Conservation (phyloP, 2,329 filamentous ascomycete species). For the Catunica adiposa region DNA sequence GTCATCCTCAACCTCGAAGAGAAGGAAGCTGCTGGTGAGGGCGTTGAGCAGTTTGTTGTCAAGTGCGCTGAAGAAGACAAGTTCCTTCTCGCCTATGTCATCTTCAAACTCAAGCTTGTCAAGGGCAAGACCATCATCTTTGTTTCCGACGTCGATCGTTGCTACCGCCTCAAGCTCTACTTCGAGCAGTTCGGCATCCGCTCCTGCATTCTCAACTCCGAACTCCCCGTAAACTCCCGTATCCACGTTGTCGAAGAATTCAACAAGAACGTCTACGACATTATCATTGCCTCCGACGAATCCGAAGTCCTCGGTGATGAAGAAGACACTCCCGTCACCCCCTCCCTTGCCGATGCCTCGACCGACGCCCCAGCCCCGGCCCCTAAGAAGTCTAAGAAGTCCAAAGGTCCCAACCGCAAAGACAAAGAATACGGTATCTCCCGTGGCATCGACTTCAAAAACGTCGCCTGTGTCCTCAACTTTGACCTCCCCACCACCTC, state of each 20-base stretch:
- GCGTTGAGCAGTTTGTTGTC: conserved; percentile 74
- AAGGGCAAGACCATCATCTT: conserved; percentile 68
- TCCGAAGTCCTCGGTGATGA: conserved; percentile 64
- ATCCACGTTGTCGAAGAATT: conserved; percentile 95
- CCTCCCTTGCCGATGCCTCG: background rate
- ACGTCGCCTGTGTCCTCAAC: conserved; percentile 87
- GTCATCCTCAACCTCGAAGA: conserved; percentile 59
- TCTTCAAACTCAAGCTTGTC: conserved; percentile 59
- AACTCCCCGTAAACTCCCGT: conserved; percentile 80
- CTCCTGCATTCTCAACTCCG: conserved; percentile 84
- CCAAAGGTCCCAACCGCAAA: conserved; percentile 35
- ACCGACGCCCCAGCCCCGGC: conserved; percentile 19
- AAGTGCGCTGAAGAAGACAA: conserved; percentile 95
- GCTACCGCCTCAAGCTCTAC: conserved; percentile 85
- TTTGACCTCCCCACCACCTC: conserved; percentile 83
- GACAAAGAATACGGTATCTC: conserved; percentile 92
- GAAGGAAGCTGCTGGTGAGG: conserved; percentile 61
- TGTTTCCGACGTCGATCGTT: conserved; percentile 71
- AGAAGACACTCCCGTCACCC: conserved; percentile 22
- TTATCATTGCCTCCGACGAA: conserved; percentile 91
- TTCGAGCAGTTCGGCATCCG: conserved; percentile 94
- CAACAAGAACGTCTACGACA: conserved; percentile 92
- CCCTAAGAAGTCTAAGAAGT: conserved; percentile 14
- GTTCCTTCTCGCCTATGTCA: conserved; percentile 54
- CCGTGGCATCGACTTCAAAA: conserved; percentile 89